Evolutionary conservation across 768 basidiomycete species (phyloP).

Genomic region (Amanita inopinata): DNA sequence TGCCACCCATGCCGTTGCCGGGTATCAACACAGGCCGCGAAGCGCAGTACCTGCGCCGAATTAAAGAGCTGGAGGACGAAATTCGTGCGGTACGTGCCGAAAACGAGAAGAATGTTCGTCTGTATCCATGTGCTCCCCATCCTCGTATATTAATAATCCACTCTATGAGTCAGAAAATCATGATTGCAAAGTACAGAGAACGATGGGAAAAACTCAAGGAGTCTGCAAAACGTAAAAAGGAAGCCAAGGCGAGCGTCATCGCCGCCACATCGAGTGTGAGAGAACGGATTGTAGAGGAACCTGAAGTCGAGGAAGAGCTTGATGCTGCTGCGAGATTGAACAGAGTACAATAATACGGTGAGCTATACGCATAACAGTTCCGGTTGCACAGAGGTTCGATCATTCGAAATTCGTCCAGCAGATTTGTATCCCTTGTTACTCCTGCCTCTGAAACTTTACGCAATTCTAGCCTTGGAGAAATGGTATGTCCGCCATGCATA

Average conservation of each 20-base stretch:
- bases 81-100: slow-evolving; percentile 50
- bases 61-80: slow-evolving; percentile 81
- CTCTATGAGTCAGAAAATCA: slow-evolving; percentile 49
- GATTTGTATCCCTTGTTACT: too few relatives aligned
- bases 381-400: too few relatives aligned
- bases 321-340: slow-evolving; percentile 20
- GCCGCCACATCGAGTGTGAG: slow-evolving; percentile 35
- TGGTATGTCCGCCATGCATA: too few relatives aligned
- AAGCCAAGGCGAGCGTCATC: slow-evolving; percentile 50
- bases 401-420: too few relatives aligned
- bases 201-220: slow-evolving; percentile 89
- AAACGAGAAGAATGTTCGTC: slow-evolving; percentile 73
- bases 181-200: slow-evolving; percentile 77
- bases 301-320: slow-evolving; percentile 41
- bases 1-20: slow-evolving; percentile 40
- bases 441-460: too few relatives aligned
- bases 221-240: slow-evolving; percentile 78
- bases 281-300: slow-evolving; percentile 70
- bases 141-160: slow-evolving; percentile 10
- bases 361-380: too few relatives aligned
- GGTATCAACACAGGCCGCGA: slow-evolving; percentile 44
- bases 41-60: slow-evolving; percentile 45
- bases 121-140: slow-evolving; percentile 2
- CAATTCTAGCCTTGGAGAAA: too few relatives aligned
- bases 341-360: neutral